Conservation (phyloP, 169 alveolate species). For the Babesia ovata region DNA sequence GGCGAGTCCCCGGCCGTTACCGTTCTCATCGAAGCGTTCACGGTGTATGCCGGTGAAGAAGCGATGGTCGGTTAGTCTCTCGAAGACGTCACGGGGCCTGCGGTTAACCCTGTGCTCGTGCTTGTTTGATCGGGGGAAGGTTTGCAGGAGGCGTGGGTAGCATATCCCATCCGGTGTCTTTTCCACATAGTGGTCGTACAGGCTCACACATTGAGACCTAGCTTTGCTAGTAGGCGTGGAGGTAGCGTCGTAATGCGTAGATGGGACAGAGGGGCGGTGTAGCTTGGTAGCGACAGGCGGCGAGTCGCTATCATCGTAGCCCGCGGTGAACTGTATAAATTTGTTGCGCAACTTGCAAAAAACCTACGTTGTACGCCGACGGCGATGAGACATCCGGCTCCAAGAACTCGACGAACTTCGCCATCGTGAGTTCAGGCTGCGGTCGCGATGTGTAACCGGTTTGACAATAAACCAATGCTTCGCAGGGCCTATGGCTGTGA, state of each 20-base stretch:
- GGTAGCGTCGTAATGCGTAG: background rate
- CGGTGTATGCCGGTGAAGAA: constrained; percentile 84
- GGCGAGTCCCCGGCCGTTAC: constrained; percentile 84
- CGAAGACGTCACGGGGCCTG: constrained; percentile 72
- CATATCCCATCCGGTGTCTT: background rate
- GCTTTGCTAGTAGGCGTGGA: background rate
- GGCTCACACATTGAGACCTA: background rate
- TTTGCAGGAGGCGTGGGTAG: constrained; percentile 4
- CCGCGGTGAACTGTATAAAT: background rate
- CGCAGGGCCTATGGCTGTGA: background rate
- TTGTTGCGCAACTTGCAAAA: background rate
- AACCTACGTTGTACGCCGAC: constrained; percentile 20
- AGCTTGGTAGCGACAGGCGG: constrained; percentile 11
- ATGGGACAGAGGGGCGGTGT: background rate
- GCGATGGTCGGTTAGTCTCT: constrained; percentile 77
- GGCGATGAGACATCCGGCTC: constrained; percentile 25
- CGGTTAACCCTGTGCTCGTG: background rate
- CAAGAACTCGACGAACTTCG: constrained; percentile 29
- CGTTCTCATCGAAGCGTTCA: constrained; percentile 85
- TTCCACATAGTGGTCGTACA: constrained; percentile 16
- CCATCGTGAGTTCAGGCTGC: constrained; percentile 1
- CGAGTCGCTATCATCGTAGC: constrained; percentile 18
- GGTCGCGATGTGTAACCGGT: background rate
- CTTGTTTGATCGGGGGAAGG: constrained; percentile 21
- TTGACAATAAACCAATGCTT: background rate